Evolutionary conservation across 495 filamentous ascomycete genomes (phyloP).

Genomic region (Cudoniella acicularis): DNA sequence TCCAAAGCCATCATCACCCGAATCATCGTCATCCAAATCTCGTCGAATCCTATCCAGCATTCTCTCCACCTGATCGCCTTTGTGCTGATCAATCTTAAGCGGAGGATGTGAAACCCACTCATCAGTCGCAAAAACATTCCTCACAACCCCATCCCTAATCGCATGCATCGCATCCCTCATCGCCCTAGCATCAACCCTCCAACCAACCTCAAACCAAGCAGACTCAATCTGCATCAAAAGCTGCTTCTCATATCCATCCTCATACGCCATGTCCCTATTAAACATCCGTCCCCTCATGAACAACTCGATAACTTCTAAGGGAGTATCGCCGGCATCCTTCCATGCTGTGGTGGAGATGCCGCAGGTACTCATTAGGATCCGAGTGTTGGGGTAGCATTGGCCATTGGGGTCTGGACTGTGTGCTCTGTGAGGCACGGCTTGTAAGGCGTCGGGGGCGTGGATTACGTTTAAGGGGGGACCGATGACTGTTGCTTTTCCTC

Average conservation of each 20-base stretch:
- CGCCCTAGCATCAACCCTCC: neutral
- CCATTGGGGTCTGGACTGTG: neutral
- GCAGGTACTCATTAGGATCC: neutral
- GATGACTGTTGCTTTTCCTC: neutral
- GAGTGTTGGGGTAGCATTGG: neutral
- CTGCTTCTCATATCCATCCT: neutral
- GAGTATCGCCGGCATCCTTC: neutral
- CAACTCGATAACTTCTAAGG: neutral
- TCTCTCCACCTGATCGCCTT: neutral
- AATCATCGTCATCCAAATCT: neutral
- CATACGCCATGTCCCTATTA: neutral
- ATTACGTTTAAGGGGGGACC: neutral
- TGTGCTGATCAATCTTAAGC: conserved; percentile 4
- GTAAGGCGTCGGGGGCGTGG: neutral
- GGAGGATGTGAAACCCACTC: neutral
- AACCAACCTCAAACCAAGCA: neutral
- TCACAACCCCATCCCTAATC: neutral
- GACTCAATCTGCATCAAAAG: neutral
- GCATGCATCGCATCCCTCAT: neutral
- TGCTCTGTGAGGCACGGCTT: neutral
- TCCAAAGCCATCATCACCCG: neutral
- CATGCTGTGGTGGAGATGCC: neutral
- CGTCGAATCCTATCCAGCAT: neutral
- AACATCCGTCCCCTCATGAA: neutral
- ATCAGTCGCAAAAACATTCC: neutral